Evolutionary conservation across 202 grass and related monocot species (phyloP).

Genomic region (Zoysia matrella): DNA sequence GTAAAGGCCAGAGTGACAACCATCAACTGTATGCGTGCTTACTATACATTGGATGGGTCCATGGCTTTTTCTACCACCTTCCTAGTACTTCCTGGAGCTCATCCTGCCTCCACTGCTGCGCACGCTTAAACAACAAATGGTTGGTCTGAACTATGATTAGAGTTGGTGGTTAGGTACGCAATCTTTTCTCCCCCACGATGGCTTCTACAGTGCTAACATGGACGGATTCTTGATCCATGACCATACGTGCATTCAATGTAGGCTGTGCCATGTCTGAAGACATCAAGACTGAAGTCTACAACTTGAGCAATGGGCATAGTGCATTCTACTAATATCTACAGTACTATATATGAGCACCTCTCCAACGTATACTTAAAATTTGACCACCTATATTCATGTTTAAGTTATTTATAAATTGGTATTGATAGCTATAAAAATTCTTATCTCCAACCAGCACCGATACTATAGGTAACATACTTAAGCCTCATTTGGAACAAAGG

Average conservation of each 20-base stretch:
- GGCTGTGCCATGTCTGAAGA: too few relatives aligned
- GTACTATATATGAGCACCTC: too few relatives aligned
- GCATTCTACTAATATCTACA: too few relatives aligned
- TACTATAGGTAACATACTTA: too few relatives aligned
- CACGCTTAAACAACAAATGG: conserved; percentile 45
- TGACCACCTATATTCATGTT: too few relatives aligned
- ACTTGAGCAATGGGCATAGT: too few relatives aligned
- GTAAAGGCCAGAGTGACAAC: conserved; percentile 28
- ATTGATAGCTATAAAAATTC: too few relatives aligned
- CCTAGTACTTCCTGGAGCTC: conserved; percentile 6
- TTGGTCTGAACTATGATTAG: conserved; percentile 46
- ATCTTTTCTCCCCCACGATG: conserved; percentile 9
- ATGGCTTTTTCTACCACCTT: conserved; percentile 20
- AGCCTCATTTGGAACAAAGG: too few relatives aligned
- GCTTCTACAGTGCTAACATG: neutral
- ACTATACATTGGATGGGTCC: conserved; percentile 5
- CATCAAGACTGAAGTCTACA: too few relatives aligned
- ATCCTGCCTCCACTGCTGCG: conserved; percentile 35
- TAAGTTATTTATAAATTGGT: too few relatives aligned
- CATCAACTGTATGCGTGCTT: conserved; percentile 39
- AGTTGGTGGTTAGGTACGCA: conserved; percentile 46
- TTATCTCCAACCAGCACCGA: too few relatives aligned
- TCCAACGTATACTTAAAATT: too few relatives aligned
- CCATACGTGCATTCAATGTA: neutral
- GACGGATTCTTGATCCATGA: neutral